Percentiles rank a stretch among this genome's conserved stretches.
phyloP scores from a whole-genome alignment of 2,329 filamentous ascomycete genomes.

The Colletotrichum endophyticum region DNA sequence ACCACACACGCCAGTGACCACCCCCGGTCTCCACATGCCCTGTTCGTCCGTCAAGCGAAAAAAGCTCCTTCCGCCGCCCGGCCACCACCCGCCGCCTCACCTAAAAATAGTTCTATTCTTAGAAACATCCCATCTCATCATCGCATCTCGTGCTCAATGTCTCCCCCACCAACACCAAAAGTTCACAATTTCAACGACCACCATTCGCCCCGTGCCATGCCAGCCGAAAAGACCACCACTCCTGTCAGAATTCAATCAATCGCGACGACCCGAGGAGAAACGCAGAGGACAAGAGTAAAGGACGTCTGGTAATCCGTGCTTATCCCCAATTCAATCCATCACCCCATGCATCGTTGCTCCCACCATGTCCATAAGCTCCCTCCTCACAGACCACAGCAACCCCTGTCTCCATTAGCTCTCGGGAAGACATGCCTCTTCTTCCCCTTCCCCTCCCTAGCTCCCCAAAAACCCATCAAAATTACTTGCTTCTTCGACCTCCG shows the following conservation, averaged over 20 bases:
- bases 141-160: background rate
- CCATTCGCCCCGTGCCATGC: background rate
- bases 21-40: background rate
- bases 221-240: background rate
- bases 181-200: background rate
- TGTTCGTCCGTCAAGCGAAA: background rate
- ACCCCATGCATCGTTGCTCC: background rate
- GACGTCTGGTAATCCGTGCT: background rate
- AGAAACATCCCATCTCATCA: background rate
- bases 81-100: background rate
- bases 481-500: background rate
- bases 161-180: background rate
- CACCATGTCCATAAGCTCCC: background rate
- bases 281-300: background rate
- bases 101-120: constrained; percentile 16
- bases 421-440: background rate
- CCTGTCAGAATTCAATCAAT: background rate
- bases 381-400: background rate
- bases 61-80: background rate
- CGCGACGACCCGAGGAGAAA: background rate
- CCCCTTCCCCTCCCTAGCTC: background rate
- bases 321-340: background rate
- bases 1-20: background rate
- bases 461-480: background rate
- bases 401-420: background rate